Conservation (phyloP, 345 rosid species). For the Salix exigua region DNA sequence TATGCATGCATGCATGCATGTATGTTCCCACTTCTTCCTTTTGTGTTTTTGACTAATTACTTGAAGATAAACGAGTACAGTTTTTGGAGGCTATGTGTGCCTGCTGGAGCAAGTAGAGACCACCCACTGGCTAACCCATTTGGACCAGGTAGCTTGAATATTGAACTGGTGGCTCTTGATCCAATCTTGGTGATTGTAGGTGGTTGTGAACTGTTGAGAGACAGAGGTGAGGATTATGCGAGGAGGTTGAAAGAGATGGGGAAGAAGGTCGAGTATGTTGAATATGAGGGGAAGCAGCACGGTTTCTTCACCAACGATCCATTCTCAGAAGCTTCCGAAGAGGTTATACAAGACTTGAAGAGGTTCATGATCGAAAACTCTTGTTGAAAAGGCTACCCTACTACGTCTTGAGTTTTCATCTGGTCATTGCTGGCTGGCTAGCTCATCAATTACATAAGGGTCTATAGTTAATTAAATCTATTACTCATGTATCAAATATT, state of each 20-base stretch:
- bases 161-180: conserved; percentile 38
- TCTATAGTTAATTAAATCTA: too few relatives aligned
- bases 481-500: too few relatives aligned
- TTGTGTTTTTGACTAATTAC: neutral
- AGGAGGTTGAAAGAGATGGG: conserved; percentile 48
- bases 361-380: conserved; percentile 42
- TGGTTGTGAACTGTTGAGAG: conserved; percentile 56
- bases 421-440: neutral
- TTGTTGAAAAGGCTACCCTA: too few relatives aligned
- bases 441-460: neutral
- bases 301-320: conserved; percentile 67
- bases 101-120: conserved; percentile 63
- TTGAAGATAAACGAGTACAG: conserved; percentile 23
- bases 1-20: neutral
- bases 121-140: conserved; percentile 77
- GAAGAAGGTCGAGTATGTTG: conserved; percentile 48
- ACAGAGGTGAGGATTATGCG: conserved; percentile 70
- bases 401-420: neutral
- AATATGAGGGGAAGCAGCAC: conserved; percentile 59
- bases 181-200: conserved; percentile 72
- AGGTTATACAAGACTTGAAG: conserved; percentile 36
- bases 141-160: conserved; percentile 55
- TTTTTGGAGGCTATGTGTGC: conserved; percentile 84
- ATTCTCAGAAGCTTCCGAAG: conserved; percentile 37
- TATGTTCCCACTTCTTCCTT: neutral